A percentile compares a stretch with the other conserved stretches of the same genome.
Evolutionary conservation across 139 green algal genomes (phyloP).

Genomic region (Diplosphaera chodatii): DNA sequence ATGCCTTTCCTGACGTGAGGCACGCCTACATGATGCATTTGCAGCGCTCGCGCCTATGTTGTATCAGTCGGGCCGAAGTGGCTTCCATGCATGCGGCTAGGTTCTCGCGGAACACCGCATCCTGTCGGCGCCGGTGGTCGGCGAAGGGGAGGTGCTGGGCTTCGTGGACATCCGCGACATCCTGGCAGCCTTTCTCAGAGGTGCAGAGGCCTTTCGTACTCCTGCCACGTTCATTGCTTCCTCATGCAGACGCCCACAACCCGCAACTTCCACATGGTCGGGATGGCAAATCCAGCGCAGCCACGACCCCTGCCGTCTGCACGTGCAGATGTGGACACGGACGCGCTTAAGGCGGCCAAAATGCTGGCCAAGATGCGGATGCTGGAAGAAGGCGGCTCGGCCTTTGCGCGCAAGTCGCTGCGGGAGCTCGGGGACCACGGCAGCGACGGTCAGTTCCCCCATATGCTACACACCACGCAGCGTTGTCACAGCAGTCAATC

Average conservation of each 20-base stretch:
- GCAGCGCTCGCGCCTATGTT: no score
- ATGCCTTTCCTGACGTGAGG: no score
- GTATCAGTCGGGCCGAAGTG: no score
- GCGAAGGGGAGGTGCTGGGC: constrained; percentile 26
- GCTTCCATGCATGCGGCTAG: constrained; percentile 26
- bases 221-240: no score
- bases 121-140: constrained; percentile 57
- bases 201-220: no score
- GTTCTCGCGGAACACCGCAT: constrained; percentile 52
- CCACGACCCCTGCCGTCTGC: no score
- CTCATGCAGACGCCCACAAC: no score
- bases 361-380: constrained; percentile 41
- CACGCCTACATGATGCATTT: no score
- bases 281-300: no score
- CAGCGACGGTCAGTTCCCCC: constrained; percentile 1
- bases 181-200: constrained; percentile 47
- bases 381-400: constrained; percentile 34
- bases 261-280: no score
- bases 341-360: constrained; percentile 8
- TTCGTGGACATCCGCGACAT: constrained; percentile 68
- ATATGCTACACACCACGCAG: no score
- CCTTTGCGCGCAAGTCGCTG: constrained; percentile 21
- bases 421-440: background rate
- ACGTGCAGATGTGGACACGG: constrained; percentile 22
- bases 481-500: no score